Evolutionary conservation across 2,329 filamentous ascomycete species (phyloP).

Genomic region (Diaporthe longicolla): DNA sequence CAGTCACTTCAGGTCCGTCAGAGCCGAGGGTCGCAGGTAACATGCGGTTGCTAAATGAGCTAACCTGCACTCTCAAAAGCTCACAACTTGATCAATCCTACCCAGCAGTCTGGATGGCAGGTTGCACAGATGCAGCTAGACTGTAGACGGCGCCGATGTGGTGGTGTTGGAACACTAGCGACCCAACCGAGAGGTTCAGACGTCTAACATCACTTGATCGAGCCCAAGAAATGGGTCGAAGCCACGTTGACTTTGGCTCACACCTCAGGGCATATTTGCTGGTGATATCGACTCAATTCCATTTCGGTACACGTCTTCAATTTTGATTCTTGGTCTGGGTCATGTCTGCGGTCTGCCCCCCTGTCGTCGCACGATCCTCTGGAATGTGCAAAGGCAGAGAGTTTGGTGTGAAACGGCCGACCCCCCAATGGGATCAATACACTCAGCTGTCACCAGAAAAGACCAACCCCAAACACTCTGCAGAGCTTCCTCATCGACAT

Average conservation of each 20-base stretch:
- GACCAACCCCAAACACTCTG: neutral
- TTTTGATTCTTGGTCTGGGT: conserved; percentile 13
- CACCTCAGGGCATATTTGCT: neutral
- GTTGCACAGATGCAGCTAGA: conserved; percentile 23
- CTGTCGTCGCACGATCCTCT: neutral
- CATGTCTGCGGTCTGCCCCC: neutral
- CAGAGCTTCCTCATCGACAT: conserved; percentile 7
- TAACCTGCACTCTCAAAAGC: neutral
- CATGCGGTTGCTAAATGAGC: neutral
- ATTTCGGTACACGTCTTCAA: conserved; percentile 26
- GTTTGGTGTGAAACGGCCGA: conserved; percentile 16
- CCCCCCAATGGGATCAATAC: neutral
- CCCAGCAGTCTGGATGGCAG: conserved; percentile 14
- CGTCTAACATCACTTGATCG: neutral
- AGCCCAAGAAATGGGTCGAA: neutral
- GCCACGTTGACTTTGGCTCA: neutral
- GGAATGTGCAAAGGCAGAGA: neutral
- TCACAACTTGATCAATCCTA: neutral
- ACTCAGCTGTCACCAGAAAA: neutral
- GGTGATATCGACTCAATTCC: neutral
- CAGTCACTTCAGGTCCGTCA: neutral
- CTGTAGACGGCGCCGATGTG: neutral
- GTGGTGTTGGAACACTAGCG: neutral
- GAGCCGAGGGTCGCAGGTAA: rapidly evolving
- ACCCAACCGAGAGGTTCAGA: neutral